Base-by-base conservation (phyloP, 1,139 yeast species). In the Yamadazyma dendronema region DNA sequence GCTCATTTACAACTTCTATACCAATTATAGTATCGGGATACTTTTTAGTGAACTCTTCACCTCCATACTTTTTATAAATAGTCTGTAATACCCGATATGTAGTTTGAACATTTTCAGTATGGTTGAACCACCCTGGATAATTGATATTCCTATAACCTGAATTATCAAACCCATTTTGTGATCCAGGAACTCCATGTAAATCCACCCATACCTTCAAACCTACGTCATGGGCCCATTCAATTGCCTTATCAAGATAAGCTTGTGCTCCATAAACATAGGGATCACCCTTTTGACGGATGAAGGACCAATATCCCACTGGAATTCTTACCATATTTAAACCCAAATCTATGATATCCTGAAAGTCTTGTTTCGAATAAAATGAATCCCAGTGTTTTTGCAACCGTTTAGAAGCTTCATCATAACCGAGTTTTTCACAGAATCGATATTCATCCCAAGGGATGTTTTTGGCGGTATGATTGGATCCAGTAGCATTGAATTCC, bases 251-350 rank as follows among this genome's bases (percentile, higher is more conserved):
- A 42, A 90, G 67, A 58, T 85, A 87, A 12, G 62, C 58, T 39
- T 74, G 79, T 60, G 89, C 96, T 21, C 97, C 97, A 54, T 79
- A 82, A 31, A 87, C 95, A 57, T 87, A 92, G 3, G 97, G 96
- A 57, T 90, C 97, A 41, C 66, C 62, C 10, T 66, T 72, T 37
- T 76, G 62, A 24, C 67, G 62, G 33, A 73, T 62, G 61, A 86
- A 90, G 2, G 97, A 97, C 98, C 98, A 90, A 67, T 90, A 92
- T 6, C 97, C 97, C 43, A 90, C 77, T 13, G 97, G 97, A 42
- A 90, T 83, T 52, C 97, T 78, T 24, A 87, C 96, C 49, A 84
- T 72, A 62, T 90, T 90, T 52, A 90, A 74, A 1, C 97, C 97
- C 50, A 74, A 71, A 7, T 55, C 48, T 28, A 75, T 72, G 40